phyloP scores from a whole-genome alignment of 257 asterid genomes.

The Osmanthus fragrans region DNA sequence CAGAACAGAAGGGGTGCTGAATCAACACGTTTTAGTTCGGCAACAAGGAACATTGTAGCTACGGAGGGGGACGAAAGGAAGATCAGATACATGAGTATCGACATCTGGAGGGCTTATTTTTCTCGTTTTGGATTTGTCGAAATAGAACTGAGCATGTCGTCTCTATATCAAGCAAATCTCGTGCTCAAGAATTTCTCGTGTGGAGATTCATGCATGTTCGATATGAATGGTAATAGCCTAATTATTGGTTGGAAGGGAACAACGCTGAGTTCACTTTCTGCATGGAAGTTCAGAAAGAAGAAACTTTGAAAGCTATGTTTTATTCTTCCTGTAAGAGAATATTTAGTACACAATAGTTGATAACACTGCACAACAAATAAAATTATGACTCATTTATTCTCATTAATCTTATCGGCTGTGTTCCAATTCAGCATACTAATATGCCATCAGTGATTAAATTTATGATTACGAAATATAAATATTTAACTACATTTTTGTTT shows the following conservation, averaged over 20 bases:
- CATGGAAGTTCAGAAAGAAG: slow-evolving; percentile 39
- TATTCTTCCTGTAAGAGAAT: too few species aligned
- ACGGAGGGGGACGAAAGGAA: slow-evolving; percentile 48
- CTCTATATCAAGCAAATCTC: slow-evolving; percentile 41
- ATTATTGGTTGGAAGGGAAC: slow-evolving; percentile 61
- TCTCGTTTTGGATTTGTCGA: slow-evolving; percentile 36
- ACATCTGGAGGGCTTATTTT: slow-evolving; percentile 51
- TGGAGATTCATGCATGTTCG: slow-evolving; percentile 38
- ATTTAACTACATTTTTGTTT: too few species aligned
- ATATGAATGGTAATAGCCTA: too few species aligned
- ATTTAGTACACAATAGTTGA: too few species aligned
- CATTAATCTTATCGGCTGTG: too few species aligned
- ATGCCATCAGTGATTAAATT: too few species aligned
- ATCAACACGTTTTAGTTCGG: slow-evolving; percentile 26
- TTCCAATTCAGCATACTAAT: too few species aligned
- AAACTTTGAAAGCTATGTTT: too few species aligned
- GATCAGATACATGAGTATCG: slow-evolving; percentile 40
- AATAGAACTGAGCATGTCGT: slow-evolving; percentile 41
- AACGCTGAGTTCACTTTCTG: slow-evolving; percentile 45
- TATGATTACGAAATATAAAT: too few species aligned
- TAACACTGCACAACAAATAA: too few species aligned
- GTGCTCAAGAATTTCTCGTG: slow-evolving; percentile 33
- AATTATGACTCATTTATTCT: too few species aligned
- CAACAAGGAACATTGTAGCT: slow-evolving; percentile 46
- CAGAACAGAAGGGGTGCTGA: slow-evolving; percentile 37